Base-by-base conservation (phyloP, 805 yeast species). In the Suhomyces sp. region DNA sequence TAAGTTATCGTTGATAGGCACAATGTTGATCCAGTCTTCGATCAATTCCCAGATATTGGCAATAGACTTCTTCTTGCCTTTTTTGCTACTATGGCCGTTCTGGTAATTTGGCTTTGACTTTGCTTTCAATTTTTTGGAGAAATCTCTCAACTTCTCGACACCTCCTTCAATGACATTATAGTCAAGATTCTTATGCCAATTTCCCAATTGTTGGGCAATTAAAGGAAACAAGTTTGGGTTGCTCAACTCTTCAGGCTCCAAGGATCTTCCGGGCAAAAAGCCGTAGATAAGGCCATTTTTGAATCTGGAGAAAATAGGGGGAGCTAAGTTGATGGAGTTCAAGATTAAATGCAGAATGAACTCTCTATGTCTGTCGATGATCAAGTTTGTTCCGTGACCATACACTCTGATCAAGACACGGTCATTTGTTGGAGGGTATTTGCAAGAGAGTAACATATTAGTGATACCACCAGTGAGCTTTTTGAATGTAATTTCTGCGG, bases 241-340 rank as follows among this genome's bases (percentile, higher is more conserved):
- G 29, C 79, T 70, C 52, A 87, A 70, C 59, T 87, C 89, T 12
- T 71, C 68, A 6, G 84, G 80, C 5, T 77, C 72, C 35, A 86
- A 70, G 0, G 92, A 79, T 27, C 85, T 64, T 8, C 94, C 94
- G 1, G 82, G 79, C 8, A 86, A 72, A 60, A 73, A 87, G 5
- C 89, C 91, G 61, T 87, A 87, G 10, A 87, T 80, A 44, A 87
- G 73, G 0, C 94, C 94, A 65, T 87, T 87, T 33, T 82, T 80
- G 60, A 88, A 86, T 49, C 88, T 70, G 4, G 88, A 86, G 62
- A 81, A 81, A 24, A 87, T 77, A 0, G 85, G 77, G 1, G 94
- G 90, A 0, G 93, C 93, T 55, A 87, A 75, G 2, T 75, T 72
- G 44, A 83, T 72, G 3, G 85, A 76, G 59, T 84, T 78, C 48